Conservation (phyloP, 805 yeast genomes). For the Schwanniomyces sp. region DNA sequence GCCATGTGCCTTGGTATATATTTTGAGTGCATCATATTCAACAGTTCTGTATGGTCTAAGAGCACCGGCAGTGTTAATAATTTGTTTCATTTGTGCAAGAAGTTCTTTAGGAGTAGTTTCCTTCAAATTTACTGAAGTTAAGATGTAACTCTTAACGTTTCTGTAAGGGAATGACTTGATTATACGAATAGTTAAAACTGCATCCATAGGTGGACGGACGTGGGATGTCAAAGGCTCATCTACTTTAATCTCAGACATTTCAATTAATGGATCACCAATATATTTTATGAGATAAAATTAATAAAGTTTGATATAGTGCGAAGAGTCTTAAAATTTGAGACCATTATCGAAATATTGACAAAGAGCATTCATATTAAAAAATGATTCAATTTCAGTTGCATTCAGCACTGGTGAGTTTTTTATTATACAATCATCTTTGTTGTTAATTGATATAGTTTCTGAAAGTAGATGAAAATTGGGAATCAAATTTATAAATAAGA, state of each 20-base stretch:
- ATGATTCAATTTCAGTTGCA: background rate
- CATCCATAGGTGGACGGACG: constrained; percentile 68
- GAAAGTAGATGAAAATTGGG: background rate
- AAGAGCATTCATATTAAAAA: constrained; percentile 9
- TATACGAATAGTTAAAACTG: constrained; percentile 81
- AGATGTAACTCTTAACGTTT: constrained; percentile 75
- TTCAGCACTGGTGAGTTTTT: too few relatives aligned
- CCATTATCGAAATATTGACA: constrained; percentile 13
- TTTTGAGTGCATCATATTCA: constrained; percentile 70
- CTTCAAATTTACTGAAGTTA: constrained; percentile 69
- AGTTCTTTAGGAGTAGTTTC: constrained; percentile 65
- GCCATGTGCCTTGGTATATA: constrained; percentile 94
- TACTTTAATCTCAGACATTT: constrained; percentile 6
- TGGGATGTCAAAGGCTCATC: constrained; percentile 81
- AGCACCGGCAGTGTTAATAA: constrained; percentile 57
- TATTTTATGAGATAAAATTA: background rate
- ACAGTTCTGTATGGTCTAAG: constrained; percentile 83
- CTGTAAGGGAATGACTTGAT: constrained; percentile 91
- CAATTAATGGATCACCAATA: background rate
- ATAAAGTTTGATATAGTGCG: background rate
- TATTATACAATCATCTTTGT: too few relatives aligned
- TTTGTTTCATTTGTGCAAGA: constrained; percentile 48
- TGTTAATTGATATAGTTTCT: too few relatives aligned
- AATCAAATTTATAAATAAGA: background rate
- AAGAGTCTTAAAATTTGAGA: constrained; percentile 7